Evolutionary conservation across 208 protist genomes (phyloP), one percentile per base, ranked within the genome.

Genomic region (Crithidia sp.): DNA sequence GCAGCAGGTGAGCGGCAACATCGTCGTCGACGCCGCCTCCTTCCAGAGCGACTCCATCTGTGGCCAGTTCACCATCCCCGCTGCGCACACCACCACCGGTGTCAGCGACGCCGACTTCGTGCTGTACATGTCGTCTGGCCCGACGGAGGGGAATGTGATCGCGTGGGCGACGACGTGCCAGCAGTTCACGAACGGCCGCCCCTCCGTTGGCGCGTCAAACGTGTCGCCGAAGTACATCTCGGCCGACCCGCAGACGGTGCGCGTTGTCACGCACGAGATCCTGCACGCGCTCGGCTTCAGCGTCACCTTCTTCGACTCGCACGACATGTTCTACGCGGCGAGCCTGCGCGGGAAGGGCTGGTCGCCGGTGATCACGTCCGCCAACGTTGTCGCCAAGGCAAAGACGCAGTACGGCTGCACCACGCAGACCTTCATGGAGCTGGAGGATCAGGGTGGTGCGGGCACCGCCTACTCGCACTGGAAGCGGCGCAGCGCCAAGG

Each of bases 11-110:
- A 49, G 45, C 9, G 50, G 56, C 2, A 86, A 95, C 73, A 86
- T 88, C 37, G 47, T 92, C 9, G 12, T 95, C 12, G 92, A 92
- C 78, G 79, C 90, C 0, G 61, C 80, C 2, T 63, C 88, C 2
- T 82, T 49, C 0, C 80, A 1, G 0, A 28, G 28, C 28, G 28
- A 28, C 28, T 28, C 28, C 28, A 28, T 28, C 28, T 28, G 28
- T 28, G 28, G 28, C 28, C 28, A 28, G 28, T 28, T 28, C 28
- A 28, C 28, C 28, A 28, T 28, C 28, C 28, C 28, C 28, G 28
- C 28, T 28, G 28, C 28, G 0, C 28, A 28, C 28, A 28, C 28
- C 28, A 28, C 28, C 28, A 28, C 28, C 28, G 28, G 28, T 28
- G 28, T 28, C 28, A 28, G 28, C 28, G 28, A 1, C 28, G 28